Evolutionary conservation across 2,329 filamentous ascomycete species (phyloP).

Genomic region (Eutypella sp.): DNA sequence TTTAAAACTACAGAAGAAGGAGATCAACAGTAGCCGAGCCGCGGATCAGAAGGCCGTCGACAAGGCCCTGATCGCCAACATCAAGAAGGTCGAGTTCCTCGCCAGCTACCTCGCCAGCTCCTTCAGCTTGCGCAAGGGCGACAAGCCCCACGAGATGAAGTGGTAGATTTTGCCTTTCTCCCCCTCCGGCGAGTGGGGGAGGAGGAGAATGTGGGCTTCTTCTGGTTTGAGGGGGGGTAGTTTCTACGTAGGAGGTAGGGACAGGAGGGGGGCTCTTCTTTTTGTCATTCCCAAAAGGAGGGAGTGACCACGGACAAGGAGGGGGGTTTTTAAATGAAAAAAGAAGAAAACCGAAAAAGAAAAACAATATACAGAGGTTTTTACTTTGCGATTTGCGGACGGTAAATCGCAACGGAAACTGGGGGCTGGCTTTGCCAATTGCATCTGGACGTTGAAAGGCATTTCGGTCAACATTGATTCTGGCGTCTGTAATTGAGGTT

Average conservation of each 20-base stretch:
- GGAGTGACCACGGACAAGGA: neutral
- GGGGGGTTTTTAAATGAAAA: too few relatives aligned
- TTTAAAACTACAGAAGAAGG: slow-evolving; percentile 85
- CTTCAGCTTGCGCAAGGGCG: slow-evolving; percentile 98
- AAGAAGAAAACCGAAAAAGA: too few relatives aligned
- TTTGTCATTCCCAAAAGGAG: too few relatives aligned
- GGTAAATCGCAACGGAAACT: slow-evolving; percentile 41
- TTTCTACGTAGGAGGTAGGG: too few relatives aligned
- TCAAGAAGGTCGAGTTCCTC: slow-evolving; percentile 98
- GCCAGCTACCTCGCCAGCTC: slow-evolving; percentile 88
- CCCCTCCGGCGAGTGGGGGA: too few relatives aligned
- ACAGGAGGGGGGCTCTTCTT: too few relatives aligned
- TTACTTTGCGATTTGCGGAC: too few relatives aligned
- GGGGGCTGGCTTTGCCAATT: slow-evolving; percentile 57
- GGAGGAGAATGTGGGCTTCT: too few relatives aligned
- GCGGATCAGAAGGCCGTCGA: slow-evolving; percentile 98
- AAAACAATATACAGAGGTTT: slow-evolving; percentile 27
- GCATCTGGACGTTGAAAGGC: slow-evolving; percentile 61
- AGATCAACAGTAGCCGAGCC: slow-evolving; percentile 83
- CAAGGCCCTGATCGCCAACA: slow-evolving; percentile 88
- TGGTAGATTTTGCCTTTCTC: slow-evolving; percentile 62
- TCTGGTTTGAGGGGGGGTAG: too few relatives aligned
- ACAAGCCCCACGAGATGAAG: slow-evolving; percentile 99
- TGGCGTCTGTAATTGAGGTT: slow-evolving; percentile 63
- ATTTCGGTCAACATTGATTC: slow-evolving; percentile 56